phyloP scores from a whole-genome alignment of 2,329 filamentous ascomycete species.

The Trematosphaeria pertusa region DNA sequence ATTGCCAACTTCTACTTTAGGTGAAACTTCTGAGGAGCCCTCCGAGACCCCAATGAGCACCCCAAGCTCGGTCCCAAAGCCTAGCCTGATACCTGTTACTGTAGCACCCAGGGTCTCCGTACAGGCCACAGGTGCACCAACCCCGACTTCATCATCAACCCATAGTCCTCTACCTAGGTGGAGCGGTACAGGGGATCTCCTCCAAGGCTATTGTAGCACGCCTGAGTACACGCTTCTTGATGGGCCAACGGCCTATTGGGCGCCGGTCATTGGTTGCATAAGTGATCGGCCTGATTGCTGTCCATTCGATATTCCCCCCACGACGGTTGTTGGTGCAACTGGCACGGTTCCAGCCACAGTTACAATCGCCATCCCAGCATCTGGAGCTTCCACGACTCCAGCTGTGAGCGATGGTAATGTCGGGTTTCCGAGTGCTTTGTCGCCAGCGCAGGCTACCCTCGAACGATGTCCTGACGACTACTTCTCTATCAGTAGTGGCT shows the following conservation, averaged over 20 bases:
- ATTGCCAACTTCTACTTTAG: not conserved
- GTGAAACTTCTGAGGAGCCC: constrained; percentile 5
- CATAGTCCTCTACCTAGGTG: constrained; percentile 16
- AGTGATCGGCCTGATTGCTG: constrained; percentile 21
- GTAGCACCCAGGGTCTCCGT: constrained; percentile 10
- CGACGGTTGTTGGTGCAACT: not conserved
- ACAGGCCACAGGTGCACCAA: not conserved
- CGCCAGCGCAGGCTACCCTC: constrained; percentile 13
- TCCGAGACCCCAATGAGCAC: constrained; percentile 7
- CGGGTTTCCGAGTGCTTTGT: constrained; percentile 16
- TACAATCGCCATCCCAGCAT: not conserved
- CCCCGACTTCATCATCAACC: constrained; percentile 5
- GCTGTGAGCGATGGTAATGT: constrained; percentile 5
- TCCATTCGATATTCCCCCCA: constrained; percentile 15
- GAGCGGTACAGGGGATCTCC: constrained; percentile 14
- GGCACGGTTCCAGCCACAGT: constrained; percentile 4
- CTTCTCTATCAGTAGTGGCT: constrained; percentile 15
- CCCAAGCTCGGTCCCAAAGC: constrained; percentile 14
- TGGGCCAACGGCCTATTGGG: constrained; percentile 23
- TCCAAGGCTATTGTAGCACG: constrained; percentile 22
- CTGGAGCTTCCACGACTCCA: not conserved
- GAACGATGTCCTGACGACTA: constrained; percentile 23
- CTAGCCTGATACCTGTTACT: constrained; percentile 17
- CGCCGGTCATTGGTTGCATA: constrained; percentile 21
- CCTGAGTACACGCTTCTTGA: constrained; percentile 20